phyloP scores from a whole-genome alignment of 2,329 filamentous ascomycete genomes.

The Cytospora schulzeri region DNA sequence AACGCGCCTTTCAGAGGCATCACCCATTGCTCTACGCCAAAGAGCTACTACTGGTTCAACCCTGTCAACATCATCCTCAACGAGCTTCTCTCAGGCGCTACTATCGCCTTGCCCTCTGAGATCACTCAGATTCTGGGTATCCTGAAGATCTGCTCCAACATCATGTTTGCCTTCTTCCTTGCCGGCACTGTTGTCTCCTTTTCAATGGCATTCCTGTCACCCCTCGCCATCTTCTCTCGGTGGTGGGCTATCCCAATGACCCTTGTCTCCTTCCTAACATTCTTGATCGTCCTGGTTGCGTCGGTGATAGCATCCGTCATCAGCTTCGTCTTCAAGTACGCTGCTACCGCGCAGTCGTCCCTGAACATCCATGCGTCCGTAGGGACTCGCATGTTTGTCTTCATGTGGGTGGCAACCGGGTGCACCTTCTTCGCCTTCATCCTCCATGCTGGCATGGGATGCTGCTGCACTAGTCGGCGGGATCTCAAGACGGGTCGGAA shows the following conservation, averaged over 20 bases:
- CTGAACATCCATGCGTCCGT: conserved; percentile 76
- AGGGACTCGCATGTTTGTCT: conserved; percentile 75
- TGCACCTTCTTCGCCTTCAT: conserved; percentile 70
- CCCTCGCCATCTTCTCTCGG: conserved; percentile 56
- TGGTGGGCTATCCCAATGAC: conserved; percentile 68
- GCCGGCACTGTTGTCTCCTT: conserved; percentile 70
- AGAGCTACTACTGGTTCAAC: conserved; percentile 85
- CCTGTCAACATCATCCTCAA: conserved; percentile 78
- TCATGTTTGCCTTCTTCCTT: conserved; percentile 91
- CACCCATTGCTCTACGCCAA: conserved; percentile 72
- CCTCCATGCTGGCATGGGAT: conserved; percentile 75
- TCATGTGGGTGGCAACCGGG: conserved; percentile 83
- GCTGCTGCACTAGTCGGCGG: conserved; percentile 66
- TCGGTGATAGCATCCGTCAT: conserved; percentile 80
- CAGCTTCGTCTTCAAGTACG: conserved; percentile 78
- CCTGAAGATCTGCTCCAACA: conserved; percentile 72
- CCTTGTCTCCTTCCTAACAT: conserved; percentile 67
- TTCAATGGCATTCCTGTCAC: conserved; percentile 68
- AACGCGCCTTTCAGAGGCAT: conserved; percentile 63
- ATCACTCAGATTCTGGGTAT: conserved; percentile 74
- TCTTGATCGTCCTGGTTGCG: conserved; percentile 68
- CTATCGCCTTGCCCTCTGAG: conserved; percentile 76
- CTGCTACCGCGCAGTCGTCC: conserved; percentile 69
- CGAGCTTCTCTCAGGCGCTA: conserved; percentile 80
- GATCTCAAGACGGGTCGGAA: conserved; percentile 49